Evolutionary conservation across 371 early-diverging fungal genomes (phyloP).

Genomic region (Mucor plumbeus): DNA sequence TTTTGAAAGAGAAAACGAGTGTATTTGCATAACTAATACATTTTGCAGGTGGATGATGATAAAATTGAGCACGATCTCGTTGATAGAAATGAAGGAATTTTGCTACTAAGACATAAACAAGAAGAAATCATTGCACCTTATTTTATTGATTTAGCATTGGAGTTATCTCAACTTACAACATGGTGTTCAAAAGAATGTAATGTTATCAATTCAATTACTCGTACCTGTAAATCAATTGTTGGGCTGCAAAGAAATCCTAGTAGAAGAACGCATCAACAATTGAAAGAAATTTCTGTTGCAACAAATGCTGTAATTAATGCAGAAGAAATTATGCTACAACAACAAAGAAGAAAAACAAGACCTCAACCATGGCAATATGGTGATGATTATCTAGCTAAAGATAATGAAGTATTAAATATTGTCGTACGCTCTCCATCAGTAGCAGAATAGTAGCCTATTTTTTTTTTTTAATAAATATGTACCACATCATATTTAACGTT

Average conservation of each 20-base stretch:
- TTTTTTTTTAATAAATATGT: slow-evolving; percentile 2
- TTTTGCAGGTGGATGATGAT: slow-evolving; percentile 5
- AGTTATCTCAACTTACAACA: slow-evolving; percentile 31
- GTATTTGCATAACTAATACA: not conserved
- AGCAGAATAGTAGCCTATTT: not conserved
- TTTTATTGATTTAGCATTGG: slow-evolving; percentile 35
- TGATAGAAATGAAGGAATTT: slow-evolving; percentile 9
- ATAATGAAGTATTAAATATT: slow-evolving; percentile 5
- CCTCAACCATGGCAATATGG: slow-evolving; percentile 27
- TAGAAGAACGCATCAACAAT: not conserved
- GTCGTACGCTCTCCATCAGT: slow-evolving; percentile 11
- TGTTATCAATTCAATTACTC: slow-evolving; percentile 20
- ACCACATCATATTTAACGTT: slow-evolving; percentile 6
- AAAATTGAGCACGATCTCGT: not conserved
- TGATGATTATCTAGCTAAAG: slow-evolving; percentile 17
- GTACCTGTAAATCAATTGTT: slow-evolving; percentile 20
- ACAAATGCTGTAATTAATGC: slow-evolving; percentile 1
- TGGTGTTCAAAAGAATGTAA: slow-evolving; percentile 26
- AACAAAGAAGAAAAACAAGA: slow-evolving; percentile 17
- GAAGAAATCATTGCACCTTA: slow-evolving; percentile 29
- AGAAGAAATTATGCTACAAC: slow-evolving; percentile 10
- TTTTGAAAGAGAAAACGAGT: not conserved
- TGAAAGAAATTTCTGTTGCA: not conserved
- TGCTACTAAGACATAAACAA: slow-evolving; percentile 20
- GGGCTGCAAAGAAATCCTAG: slow-evolving; percentile 4